A percentile compares a stretch with the other conserved stretches of the same genome.
Conservation (phyloP, 805 yeast species). For the Vanderwaltozyma verrucispora region DNA sequence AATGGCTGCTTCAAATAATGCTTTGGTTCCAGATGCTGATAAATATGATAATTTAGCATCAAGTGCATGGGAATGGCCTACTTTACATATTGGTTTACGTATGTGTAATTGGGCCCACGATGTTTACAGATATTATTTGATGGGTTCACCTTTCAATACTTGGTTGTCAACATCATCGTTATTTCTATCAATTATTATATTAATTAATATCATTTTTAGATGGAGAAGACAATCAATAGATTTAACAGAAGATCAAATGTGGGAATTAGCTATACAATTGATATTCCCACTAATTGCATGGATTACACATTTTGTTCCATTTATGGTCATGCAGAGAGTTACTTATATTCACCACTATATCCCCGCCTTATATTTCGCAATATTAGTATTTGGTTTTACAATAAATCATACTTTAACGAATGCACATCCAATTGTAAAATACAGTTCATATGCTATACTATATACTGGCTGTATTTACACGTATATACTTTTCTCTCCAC, state of each 20-base stretch:
- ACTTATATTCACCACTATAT: constrained; percentile 94
- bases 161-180: constrained; percentile 62
- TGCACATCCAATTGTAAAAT: constrained; percentile 17
- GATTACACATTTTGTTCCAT: constrained; percentile 82
- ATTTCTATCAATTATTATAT: constrained; percentile 36
- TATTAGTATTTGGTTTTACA: constrained; percentile 43
- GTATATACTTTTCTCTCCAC: constrained; percentile 52
- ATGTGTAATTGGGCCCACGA: constrained; percentile 62
- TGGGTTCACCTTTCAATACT: constrained; percentile 72
- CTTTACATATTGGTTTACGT: constrained; percentile 64
- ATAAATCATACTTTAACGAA: constrained; percentile 20
- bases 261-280: constrained; percentile 50
- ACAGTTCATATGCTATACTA: constrained; percentile 33
- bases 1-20: constrained; percentile 83
- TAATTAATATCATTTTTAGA: constrained; percentile 30
- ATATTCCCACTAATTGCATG: constrained; percentile 83
- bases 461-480: constrained; percentile 42
- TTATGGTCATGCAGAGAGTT: constrained; percentile 89
- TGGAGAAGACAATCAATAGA: constrained; percentile 65
- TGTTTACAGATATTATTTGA: constrained; percentile 49
- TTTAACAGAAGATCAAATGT: constrained; percentile 34
- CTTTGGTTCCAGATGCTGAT: constrained; percentile 67
- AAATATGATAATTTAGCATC: constrained; percentile 65
- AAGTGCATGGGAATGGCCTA: constrained; percentile 83
- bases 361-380: constrained; percentile 92